Evolutionary conservation across 108 stramenopile species (phyloP).

Genomic region (Schizochytrium sp.): DNA sequence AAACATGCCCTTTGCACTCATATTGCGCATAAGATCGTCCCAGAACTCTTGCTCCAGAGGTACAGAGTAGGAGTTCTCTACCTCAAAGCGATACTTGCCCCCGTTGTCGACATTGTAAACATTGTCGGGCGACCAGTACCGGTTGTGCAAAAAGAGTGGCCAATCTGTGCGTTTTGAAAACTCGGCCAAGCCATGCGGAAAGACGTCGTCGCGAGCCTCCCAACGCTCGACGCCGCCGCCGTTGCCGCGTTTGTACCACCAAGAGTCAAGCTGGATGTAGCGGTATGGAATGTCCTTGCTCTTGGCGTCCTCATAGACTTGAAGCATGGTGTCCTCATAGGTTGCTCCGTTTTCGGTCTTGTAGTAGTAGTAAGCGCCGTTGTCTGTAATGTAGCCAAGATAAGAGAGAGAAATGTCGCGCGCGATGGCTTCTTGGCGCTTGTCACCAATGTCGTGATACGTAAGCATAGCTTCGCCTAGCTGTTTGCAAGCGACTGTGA

Average conservation of each 20-base stretch:
- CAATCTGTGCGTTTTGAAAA: not conserved
- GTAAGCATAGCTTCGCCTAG: not conserved
- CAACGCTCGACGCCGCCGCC: conserved; percentile 35
- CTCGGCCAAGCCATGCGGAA: conserved; percentile 31
- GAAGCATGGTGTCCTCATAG: conserved; percentile 28
- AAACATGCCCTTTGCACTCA: conserved; percentile 31
- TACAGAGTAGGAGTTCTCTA: not conserved
- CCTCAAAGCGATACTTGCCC: conserved; percentile 31
- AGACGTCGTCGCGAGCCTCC: conserved; percentile 29
- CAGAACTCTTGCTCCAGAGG: conserved; percentile 34
- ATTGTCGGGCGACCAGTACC: conserved; percentile 34
- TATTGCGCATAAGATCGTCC: conserved; percentile 27
- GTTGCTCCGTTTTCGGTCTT: conserved; percentile 9
- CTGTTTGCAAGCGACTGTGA: not conserved
- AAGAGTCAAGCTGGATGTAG: conserved; percentile 35
- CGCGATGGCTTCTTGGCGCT: not conserved
- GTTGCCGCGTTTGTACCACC: conserved; percentile 35
- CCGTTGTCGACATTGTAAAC: conserved; percentile 28
- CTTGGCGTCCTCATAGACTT: conserved; percentile 13
- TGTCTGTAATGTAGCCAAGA: conserved; percentile 33
- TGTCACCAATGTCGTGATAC: not conserved
- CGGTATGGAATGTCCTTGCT: conserved; percentile 15
- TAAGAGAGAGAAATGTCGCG: not conserved
- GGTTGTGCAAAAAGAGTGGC: conserved; percentile 36
- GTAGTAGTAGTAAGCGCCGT: conserved; percentile 49